Evolutionary conservation across 192 early-diverging fungal species (phyloP).

Genomic region (Thamnidium elegans): DNA sequence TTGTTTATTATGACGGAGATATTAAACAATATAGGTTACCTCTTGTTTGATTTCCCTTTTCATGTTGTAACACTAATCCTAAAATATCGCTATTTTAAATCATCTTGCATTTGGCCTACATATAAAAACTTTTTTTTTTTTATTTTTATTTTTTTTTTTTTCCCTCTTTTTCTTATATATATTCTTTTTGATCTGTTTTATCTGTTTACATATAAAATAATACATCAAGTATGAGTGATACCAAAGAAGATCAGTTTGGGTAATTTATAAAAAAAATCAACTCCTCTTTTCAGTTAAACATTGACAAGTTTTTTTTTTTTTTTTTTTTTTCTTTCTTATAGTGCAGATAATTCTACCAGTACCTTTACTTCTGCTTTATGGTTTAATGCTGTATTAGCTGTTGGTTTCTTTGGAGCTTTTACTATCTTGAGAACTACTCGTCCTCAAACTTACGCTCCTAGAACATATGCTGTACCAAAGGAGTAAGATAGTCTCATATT

Average conservation of each 20-base stretch:
- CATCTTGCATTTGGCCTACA: no score
- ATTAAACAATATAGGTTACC: no score
- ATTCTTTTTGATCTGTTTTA: neutral
- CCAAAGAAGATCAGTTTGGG: no score
- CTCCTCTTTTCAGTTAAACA: no score
- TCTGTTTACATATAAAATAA: no score
- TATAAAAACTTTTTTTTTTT: slow-evolving; percentile 1
- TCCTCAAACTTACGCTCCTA: slow-evolving; percentile 68
- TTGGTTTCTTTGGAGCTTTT: slow-evolving; percentile 57
- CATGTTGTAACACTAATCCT: no score
- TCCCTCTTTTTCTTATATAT: no score
- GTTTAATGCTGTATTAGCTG: slow-evolving; percentile 61
- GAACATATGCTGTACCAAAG: slow-evolving; percentile 60
- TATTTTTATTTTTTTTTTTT: neutral
- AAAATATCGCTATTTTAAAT: no score
- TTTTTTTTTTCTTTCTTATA: neutral
- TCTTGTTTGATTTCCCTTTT: no score
- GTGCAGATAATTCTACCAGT: slow-evolving; percentile 49
- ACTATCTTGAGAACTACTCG: slow-evolving; percentile 61
- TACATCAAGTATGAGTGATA: no score
- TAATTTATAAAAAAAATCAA: no score
- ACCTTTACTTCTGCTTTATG: slow-evolving; percentile 68
- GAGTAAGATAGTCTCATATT: slow-evolving; percentile 35
- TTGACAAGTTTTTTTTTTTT: neutral
- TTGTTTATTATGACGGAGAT: no score